phyloP scores from a whole-genome alignment of 192 early-diverging fungal species.

The Backusella parvicylindrica region DNA sequence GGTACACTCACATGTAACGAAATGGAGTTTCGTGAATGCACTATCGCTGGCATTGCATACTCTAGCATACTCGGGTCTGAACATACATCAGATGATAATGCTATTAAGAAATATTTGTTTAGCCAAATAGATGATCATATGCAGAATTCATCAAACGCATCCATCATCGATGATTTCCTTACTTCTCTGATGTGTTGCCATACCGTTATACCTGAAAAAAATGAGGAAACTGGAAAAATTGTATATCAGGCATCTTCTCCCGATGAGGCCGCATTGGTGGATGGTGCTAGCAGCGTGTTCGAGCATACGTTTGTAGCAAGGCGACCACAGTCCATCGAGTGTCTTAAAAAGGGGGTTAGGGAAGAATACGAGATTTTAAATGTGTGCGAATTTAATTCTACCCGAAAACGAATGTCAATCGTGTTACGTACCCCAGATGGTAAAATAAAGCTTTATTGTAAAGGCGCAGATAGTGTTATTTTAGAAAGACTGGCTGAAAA shows the following conservation, averaged over 20 bases:
- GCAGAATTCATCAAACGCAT: conserved; percentile 46
- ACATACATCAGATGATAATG: conserved; percentile 59
- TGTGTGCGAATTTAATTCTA: conserved; percentile 95
- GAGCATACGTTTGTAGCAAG: conserved; percentile 65
- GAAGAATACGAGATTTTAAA: conserved; percentile 84
- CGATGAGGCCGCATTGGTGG: conserved; percentile 88
- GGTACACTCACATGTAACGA: conserved; percentile 35
- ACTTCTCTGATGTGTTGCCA: conserved; percentile 88
- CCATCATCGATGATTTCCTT: conserved; percentile 85
- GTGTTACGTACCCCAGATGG: conserved; percentile 83
- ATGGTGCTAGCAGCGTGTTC: conserved; percentile 48
- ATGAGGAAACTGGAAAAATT: conserved; percentile 61
- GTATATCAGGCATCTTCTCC: conserved; percentile 93
- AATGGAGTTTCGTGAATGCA: conserved; percentile 81
- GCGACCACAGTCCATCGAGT: conserved; percentile 53
- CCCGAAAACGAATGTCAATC: conserved; percentile 92
- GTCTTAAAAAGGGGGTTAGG: conserved; percentile 37
- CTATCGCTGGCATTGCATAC: conserved; percentile 89
- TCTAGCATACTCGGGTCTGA: conserved; percentile 80
- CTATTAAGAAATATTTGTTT: conserved; percentile 60
- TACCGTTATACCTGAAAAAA: conserved; percentile 86
- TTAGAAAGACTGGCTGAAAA: conserved; percentile 72
- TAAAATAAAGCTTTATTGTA: conserved; percentile 81
- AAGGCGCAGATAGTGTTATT: conserved; percentile 96
- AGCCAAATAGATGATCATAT: conserved; percentile 57